A percentile compares a stretch with the other conserved stretches of the same genome.
phyloP scores from a whole-genome alignment of 2,329 filamentous ascomycete genomes.

The Ophiocordyceps camponoti-floridani region DNA sequence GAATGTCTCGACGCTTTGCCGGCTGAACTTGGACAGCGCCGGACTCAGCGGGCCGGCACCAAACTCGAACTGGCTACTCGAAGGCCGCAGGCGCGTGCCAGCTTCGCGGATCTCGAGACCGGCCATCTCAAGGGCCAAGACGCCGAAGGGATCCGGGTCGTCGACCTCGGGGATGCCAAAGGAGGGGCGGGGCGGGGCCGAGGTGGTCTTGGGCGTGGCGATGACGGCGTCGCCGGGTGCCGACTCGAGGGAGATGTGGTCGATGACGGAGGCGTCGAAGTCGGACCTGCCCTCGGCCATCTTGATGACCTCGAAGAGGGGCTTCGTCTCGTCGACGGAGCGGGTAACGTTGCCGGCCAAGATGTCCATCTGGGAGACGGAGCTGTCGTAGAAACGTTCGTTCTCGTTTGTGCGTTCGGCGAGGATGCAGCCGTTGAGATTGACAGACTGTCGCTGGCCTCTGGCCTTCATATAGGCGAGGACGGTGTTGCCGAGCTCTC shows the following conservation, averaged over 20 bases:
- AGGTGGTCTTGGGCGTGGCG: conserved; percentile 22
- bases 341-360: conserved; percentile 21
- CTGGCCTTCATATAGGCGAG: conserved; percentile 72
- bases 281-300: conserved; percentile 70
- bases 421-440: conserved; percentile 65
- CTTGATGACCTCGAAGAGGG: conserved; percentile 68
- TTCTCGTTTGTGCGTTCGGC: conserved; percentile 54
- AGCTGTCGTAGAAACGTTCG: conserved; percentile 61
- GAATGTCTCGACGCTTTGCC: conserved; percentile 53
- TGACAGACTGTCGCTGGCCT: conserved; percentile 61
- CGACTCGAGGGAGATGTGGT: conserved; percentile 42
- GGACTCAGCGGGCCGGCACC: conserved; percentile 62
- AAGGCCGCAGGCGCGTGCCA: conserved; percentile 50
- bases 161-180: conserved; percentile 68
- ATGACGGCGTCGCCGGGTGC: conserved; percentile 58
- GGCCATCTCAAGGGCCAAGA: conserved; percentile 77
- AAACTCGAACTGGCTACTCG: conserved; percentile 70
- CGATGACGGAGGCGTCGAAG: conserved; percentile 50
- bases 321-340: conserved; percentile 32
- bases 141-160: conserved; percentile 84
- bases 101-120: conserved; percentile 82
- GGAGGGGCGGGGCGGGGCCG: conserved; percentile 21
- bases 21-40: conserved; percentile 35
- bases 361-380: conserved; percentile 53
- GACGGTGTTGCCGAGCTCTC: conserved; percentile 36